Evolutionary conservation across 768 basidiomycete genomes (phyloP), one percentile per base, ranked within the genome.

Genomic region (Suillus lakei): DNA sequence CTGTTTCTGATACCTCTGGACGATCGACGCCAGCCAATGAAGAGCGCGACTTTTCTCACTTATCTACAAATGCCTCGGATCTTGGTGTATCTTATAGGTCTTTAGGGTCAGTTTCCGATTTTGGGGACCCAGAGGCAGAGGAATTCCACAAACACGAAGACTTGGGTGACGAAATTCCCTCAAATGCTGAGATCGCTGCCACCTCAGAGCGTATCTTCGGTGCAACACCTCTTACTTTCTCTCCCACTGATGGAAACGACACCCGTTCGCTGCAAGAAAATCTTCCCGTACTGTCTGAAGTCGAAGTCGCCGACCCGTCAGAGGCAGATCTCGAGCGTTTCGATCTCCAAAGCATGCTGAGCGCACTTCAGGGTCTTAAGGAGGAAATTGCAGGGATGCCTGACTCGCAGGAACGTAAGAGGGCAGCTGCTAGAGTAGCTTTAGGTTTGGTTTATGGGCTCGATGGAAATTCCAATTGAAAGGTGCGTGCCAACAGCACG

Each of bases 371-470:
- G 69, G 85, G 84, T 59, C 85, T 92, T 84, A 91, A 91, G 72
- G 86, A 85, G 28, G 91, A 93, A 78, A 92, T 93, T 68, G 82
- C 87, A 28, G 83, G 80, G 13, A 91, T 93, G 78, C 77, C 80
- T 6, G 82, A 89, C 70, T 86, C 88, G 68, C 82, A 81, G 28
- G 90, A 90, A 76, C 80, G 87, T 68, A 80, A 89, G 69, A 85
- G 80, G 69, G 88, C 91, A 30, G 92, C 92, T 0, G 92, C 92
- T 9, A 80, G 81, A 54, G 90, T 91, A 26, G 91, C 92, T 28
- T 78, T 93, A 0, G 90, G 90, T 1, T 76, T 93, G 60, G 91
- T 89, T 7, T 90, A 91, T 74, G 91, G 91, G 3, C 76, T 93
- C 4, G 65, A 65, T 50, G 48, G 30, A 10, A 26, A 36, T 21